Evolutionary conservation across 225 moss, liverwort and hornwort genomes (phyloP).

Genomic region (Neckera pumila): DNA sequence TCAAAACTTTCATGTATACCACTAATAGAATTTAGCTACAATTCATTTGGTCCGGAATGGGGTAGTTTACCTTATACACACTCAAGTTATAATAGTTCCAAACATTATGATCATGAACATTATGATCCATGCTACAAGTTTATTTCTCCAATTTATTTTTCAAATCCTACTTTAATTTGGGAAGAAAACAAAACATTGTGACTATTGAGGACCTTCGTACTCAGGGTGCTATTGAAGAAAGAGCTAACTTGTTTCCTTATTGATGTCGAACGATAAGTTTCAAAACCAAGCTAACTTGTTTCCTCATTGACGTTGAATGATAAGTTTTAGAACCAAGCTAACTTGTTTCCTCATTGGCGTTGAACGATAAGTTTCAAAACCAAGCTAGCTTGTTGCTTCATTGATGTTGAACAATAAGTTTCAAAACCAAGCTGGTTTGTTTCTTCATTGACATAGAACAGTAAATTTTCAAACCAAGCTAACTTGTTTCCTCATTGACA

Average conservation of each 20-base stretch:
- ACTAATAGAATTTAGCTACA: no score
- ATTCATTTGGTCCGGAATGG: no score
- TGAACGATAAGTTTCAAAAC: not conserved
- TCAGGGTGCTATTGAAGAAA: not conserved
- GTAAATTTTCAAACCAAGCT: not conserved
- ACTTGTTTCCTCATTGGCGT: not conserved
- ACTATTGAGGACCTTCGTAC: not conserved
- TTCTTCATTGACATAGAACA: not conserved
- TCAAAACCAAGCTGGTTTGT: not conserved
- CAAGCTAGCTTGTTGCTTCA: not conserved
- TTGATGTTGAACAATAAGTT: not conserved
- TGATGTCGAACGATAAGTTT: no score
- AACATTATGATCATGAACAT: not conserved
- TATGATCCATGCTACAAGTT: not conserved
- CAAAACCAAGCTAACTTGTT: no score
- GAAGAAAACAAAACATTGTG: not conserved
- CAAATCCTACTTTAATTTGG: not conserved
- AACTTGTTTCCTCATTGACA: not conserved
- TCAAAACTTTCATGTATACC: no score
- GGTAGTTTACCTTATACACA: not conserved
- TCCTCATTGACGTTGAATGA: no score
- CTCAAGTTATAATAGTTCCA: not conserved
- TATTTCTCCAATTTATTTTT: not conserved
- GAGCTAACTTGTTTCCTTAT: no score
- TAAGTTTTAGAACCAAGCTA: no score